These are phyloP conservation scores for Hypoxylon rickii DNA, from an alignment of 495 filamentous ascomycete species.

Conservation along the genomic window DNA sequence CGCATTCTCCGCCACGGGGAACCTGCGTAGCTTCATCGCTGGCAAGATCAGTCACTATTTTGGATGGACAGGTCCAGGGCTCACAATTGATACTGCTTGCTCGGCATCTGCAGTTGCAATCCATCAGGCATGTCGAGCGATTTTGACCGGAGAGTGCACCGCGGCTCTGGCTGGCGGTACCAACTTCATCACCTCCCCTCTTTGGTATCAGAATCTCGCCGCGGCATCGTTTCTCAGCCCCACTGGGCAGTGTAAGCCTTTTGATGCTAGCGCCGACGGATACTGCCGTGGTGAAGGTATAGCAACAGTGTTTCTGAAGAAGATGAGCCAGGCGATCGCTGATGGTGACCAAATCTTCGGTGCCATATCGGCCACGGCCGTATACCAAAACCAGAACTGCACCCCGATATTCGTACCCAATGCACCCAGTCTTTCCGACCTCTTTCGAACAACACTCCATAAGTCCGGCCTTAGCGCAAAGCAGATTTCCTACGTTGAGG, in stretches of 20 bases:
- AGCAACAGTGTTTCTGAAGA: constrained; percentile 55
- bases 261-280: constrained; percentile 56
- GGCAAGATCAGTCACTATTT: constrained; percentile 51
- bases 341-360: constrained; percentile 55
- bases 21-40: constrained; percentile 21
- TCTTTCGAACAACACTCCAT: constrained; percentile 29
- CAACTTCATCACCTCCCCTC: constrained; percentile 28
- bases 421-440: constrained; percentile 19
- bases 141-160: constrained; percentile 47
- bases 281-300: constrained; percentile 63
- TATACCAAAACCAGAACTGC: constrained; percentile 48
- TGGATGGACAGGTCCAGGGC: constrained; percentile 55
- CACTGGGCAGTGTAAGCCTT: constrained; percentile 35
- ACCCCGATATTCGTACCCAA: constrained; percentile 44
- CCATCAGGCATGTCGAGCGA: constrained; percentile 47
- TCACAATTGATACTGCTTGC: constrained; percentile 62
- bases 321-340: constrained; percentile 45
- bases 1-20: constrained; percentile 26
- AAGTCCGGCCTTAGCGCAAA: constrained; percentile 1
- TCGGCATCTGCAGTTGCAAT: constrained; percentile 55
- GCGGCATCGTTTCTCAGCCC: constrained; percentile 46
- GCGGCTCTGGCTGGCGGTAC: constrained; percentile 49
- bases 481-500: constrained; percentile 33
- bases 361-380: constrained; percentile 51
- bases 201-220: constrained; percentile 44